Evolutionary conservation across 2,329 filamentous ascomycete species (phyloP).

Genomic region (Trichoderma koningiopsis): DNA sequence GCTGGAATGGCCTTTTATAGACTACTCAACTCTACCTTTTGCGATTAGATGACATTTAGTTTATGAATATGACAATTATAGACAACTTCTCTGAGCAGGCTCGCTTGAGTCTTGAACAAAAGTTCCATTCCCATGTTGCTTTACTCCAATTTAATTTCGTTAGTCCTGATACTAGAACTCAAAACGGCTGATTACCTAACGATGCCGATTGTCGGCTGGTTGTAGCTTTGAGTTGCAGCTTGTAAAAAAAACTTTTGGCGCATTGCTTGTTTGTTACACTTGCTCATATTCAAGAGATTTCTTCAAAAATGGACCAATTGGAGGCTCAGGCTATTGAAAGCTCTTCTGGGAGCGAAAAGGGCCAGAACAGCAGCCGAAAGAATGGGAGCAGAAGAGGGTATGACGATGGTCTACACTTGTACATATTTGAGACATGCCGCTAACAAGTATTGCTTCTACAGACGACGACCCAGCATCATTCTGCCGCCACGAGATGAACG

Average conservation of each 20-base stretch:
- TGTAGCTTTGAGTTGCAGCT: background rate
- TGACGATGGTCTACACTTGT: too few relatives aligned
- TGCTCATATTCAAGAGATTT: background rate
- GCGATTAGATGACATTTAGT: background rate
- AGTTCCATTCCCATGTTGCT: background rate
- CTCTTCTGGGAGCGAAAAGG: background rate
- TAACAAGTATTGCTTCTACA: background rate
- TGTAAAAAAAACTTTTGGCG: background rate
- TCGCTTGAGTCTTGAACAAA: background rate
- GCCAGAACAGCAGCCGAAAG: background rate
- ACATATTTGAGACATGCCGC: background rate
- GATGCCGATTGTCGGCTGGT: background rate
- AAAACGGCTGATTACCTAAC: background rate
- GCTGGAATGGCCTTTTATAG: background rate
- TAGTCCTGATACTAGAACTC: background rate
- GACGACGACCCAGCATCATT: constrained; percentile 56
- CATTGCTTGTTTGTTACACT: background rate
- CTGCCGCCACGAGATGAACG: constrained; percentile 64
- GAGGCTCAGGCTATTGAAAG: background rate
- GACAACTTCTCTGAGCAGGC: background rate
- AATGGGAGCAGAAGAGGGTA: background rate
- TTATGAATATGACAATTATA: background rate
- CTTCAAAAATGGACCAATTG: background rate
- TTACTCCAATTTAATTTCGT: background rate
- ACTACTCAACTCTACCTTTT: background rate